phyloP scores from a whole-genome alignment of 306 rosid genomes.

The Fragaria vesca region DNA sequence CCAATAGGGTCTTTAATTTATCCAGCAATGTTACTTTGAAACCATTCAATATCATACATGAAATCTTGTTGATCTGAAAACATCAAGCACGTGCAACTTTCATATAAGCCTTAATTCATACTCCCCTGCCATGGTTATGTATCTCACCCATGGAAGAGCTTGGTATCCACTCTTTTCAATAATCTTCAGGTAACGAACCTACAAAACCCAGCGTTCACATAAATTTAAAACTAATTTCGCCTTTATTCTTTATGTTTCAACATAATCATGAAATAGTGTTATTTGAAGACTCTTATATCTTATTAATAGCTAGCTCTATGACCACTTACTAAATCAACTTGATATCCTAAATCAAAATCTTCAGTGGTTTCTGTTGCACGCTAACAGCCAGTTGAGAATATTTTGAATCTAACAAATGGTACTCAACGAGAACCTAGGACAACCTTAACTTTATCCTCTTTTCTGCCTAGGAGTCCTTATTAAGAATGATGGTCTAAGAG shows the following conservation, averaged over 20 bases:
- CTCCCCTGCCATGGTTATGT: conserved; percentile 99
- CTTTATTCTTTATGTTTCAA: conserved; percentile 4
- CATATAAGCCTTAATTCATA: conserved; percentile 85
- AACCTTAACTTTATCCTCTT: neutral
- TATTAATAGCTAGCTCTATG: neutral
- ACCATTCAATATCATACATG: conserved; percentile 25
- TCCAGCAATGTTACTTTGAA: conserved; percentile 27
- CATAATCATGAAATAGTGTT: neutral
- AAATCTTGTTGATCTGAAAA: conserved; percentile 25
- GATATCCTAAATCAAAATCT: neutral
- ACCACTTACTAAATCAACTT: neutral
- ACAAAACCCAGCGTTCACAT: conserved; percentile 28
- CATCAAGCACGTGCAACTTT: conserved; percentile 30
- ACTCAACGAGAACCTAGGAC: neutral
- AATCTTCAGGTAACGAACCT: conserved; percentile 94
- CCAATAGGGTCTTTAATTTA: conserved; percentile 17
- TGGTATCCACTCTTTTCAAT: conserved; percentile 97
- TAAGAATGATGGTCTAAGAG: neutral
- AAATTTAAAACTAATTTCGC: neutral
- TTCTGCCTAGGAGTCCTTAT: neutral
- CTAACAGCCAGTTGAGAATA: neutral
- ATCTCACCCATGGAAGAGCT: conserved; percentile 99
- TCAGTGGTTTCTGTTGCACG: neutral
- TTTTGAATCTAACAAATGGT: neutral
- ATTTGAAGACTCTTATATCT: neutral